These are phyloP conservation scores for Fusarium pseudoanthophilum DNA, from an alignment of 2,329 filamentous ascomycete species.

Conservation along the genomic window DNA sequence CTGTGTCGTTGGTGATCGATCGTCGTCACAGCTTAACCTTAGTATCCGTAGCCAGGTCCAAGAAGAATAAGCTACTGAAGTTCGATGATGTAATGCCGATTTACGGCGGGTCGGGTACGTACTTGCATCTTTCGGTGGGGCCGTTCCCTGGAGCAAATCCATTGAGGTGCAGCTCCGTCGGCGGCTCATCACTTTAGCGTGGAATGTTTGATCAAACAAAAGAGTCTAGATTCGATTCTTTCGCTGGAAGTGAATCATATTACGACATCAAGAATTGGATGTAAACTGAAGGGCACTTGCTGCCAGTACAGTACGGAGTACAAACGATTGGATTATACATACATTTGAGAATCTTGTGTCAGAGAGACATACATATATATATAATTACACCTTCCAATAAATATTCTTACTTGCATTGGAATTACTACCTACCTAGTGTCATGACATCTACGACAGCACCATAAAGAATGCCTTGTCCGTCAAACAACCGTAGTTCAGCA, in stretches of 20 bases:
- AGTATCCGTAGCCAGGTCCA: neutral
- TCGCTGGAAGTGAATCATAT: slow-evolving; percentile 1
- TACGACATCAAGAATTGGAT: slow-evolving; percentile 8
- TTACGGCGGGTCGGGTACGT: slow-evolving; percentile 10
- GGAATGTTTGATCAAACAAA: slow-evolving; percentile 3
- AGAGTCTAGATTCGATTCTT: slow-evolving; percentile 12
- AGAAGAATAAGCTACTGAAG: neutral
- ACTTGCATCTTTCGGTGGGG: slow-evolving; percentile 18
- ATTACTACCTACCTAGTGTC: neutral
- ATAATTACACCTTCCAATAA: neutral
- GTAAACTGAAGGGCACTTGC: neutral
- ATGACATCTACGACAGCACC: neutral
- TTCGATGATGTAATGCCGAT: slow-evolving; percentile 45
- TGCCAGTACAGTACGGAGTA: too few relatives aligned
- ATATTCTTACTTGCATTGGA: neutral
- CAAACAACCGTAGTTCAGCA: neutral
- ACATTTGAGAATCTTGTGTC: too few relatives aligned
- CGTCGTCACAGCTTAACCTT: slow-evolving; percentile 6
- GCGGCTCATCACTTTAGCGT: slow-evolving; percentile 29
- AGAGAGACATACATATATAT: neutral
- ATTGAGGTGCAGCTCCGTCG: slow-evolving; percentile 15
- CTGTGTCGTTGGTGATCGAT: slow-evolving; percentile 27
- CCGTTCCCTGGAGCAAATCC: slow-evolving; percentile 18
- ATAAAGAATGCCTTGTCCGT: neutral
- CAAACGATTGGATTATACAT: too few relatives aligned